Evolutionary conservation across 257 asterid genomes (phyloP), one percentile per base, ranked within the genome.

Genomic region (Ligustrum vulgare): DNA sequence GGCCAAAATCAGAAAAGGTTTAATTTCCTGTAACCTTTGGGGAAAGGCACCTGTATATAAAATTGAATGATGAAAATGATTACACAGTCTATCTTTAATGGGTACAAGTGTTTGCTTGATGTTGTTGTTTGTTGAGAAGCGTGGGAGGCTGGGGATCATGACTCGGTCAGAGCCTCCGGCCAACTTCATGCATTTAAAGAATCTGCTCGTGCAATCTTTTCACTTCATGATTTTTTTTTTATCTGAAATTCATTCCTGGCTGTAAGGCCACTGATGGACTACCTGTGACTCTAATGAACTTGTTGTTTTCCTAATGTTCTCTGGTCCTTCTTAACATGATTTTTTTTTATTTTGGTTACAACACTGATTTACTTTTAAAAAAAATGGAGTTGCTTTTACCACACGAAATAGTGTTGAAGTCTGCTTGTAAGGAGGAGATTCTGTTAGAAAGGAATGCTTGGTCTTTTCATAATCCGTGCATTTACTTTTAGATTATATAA

Each of bases 331-430:
- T 20, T 56, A 22, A 23, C 66, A 58, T 23, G 33, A 58, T 58
- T 8, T 23, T 2, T 22, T 18, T n/a, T 18, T 54, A 23, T 23
- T 58, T 58, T 20, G 66, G 13, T 23, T 9, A 58, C 6, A 28
- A 15, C 15, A 22, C 16, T 58, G 12, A 58, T 9, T 58, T 58
- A 20, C 13, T 58, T 9, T 54, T 58, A 23, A 58, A 58, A 58
- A 58, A 18, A n/a, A 54, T n/a, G 63, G 25, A 54, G 28, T 54
- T 54, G 9, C 28, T 16, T n/a, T 6, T 18, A 54, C 63, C 1
- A 47, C 67, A 54, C 3, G 77, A 65, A 49, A 34, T 67, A 54
- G 60, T 43, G 41, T 43, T 64, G 35, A 37, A 70, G 60, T 71
- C 68, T 79, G 67, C 58, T 58, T 23, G 6, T 22, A 23, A 58